Conservation (phyloP, 1,139 yeast species). For the Suhomyces bribrorum region DNA sequence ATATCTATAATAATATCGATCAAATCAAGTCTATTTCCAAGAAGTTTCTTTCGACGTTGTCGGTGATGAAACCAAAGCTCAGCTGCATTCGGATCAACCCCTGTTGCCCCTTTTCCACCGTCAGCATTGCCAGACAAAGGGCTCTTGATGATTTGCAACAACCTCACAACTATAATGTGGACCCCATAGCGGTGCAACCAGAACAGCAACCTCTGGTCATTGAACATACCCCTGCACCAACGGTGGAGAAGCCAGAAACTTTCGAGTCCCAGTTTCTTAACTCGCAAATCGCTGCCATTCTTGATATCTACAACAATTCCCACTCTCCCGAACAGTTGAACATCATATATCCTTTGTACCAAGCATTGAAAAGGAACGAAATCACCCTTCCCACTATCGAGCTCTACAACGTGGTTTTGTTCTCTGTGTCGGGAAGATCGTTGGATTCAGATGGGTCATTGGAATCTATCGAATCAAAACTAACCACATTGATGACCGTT, state of each 20-base stretch:
- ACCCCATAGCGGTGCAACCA: background rate
- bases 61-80: constrained; percentile 7
- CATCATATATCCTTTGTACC: constrained; percentile 45
- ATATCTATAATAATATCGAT: constrained; percentile 26
- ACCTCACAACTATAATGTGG: background rate
- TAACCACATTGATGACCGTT: constrained; percentile 62
- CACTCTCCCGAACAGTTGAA: constrained; percentile 27
- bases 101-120: constrained; percentile 3
- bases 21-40: constrained; percentile 24
- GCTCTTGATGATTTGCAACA: constrained; percentile 1
- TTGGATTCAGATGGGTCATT: constrained; percentile 28
- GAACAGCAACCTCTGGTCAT: background rate
- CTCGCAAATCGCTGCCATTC: constrained; percentile 26
- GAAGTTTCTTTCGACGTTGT: constrained; percentile 22
- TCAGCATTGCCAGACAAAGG: constrained; percentile 7
- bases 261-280: constrained; percentile 27
- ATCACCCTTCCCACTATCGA: constrained; percentile 34
- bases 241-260: constrained; percentile 5
- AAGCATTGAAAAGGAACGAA: constrained; percentile 42
- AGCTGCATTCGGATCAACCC: background rate
- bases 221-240: background rate
- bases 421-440: constrained; percentile 33
- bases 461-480: constrained; percentile 36
- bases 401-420: constrained; percentile 39
- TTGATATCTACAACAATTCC: constrained; percentile 17